These are phyloP conservation scores for Actinidia chinensis DNA, from an alignment of 179 eudicot genomes.

Conservation along the genomic window DNA sequence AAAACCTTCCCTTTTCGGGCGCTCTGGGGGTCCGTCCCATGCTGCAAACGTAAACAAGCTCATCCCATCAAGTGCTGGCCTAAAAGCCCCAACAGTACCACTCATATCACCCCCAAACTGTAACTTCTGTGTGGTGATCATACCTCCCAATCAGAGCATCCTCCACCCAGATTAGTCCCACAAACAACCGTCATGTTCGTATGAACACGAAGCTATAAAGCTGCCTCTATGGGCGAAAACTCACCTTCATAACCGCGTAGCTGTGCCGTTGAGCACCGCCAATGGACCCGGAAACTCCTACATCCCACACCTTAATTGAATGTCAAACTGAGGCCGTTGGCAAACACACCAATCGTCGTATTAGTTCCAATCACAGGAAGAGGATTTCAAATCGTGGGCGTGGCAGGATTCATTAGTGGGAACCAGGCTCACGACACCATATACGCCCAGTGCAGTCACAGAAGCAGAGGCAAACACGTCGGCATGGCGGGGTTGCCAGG, in stretches of 20 bases:
- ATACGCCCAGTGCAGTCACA: conserved; percentile 78
- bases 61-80: conserved; percentile 97
- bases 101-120: conserved; percentile 95
- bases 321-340: conserved; percentile 85
- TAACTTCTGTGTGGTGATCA: conserved; percentile 90
- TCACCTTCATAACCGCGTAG: conserved; percentile 82
- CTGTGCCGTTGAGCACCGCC: conserved; percentile 65
- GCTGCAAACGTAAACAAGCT: conserved; percentile 86
- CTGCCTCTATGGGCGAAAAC: conserved; percentile 77
- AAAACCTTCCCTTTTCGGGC: conserved; percentile 29
- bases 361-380: conserved; percentile 86
- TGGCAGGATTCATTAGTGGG: conserved; percentile 93
- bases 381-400: conserved; percentile 82
- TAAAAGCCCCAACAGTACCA: conserved; percentile 84
- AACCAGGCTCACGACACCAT: conserved; percentile 95
- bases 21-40: conserved; percentile 93
- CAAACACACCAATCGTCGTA: conserved; percentile 78
- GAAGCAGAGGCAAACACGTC: conserved; percentile 93
- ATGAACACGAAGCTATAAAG: conserved; percentile 72
- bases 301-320: conserved; percentile 85
- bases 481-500: conserved; percentile 88
- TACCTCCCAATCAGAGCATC: conserved; percentile 78
- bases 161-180: conserved; percentile 93
- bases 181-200: conserved; percentile 90
- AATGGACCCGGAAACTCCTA: conserved; percentile 75